A percentile compares a stretch with the other conserved stretches of the same genome.
Conservation (phyloP, 495 filamentous ascomycete species). For the Lophium mytilinum region DNA sequence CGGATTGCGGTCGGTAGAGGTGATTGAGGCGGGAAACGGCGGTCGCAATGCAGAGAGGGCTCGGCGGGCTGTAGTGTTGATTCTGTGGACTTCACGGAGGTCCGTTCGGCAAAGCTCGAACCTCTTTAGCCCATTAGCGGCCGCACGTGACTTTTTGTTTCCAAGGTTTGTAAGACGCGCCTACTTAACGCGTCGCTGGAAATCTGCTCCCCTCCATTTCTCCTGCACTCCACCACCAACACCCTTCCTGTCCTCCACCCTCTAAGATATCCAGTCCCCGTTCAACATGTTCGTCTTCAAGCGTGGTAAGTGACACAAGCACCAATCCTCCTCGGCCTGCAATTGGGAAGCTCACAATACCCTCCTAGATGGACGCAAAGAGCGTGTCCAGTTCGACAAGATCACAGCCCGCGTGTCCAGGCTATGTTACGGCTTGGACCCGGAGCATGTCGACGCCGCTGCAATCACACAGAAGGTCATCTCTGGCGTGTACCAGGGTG, state of each 20-base stretch:
- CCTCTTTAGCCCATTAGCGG: too few relatives aligned
- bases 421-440: slow-evolving; percentile 93
- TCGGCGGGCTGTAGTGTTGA: too few relatives aligned
- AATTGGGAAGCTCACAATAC: slow-evolving; percentile 2
- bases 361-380: slow-evolving; percentile 88
- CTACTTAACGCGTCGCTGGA: too few relatives aligned
- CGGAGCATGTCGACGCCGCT: slow-evolving; percentile 93
- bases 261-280: slow-evolving; percentile 6
- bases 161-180: too few relatives aligned
- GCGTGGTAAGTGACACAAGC: slow-evolving; percentile 47
- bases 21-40: neutral
- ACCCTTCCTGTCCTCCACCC: neutral
- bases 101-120: too few relatives aligned
- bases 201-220: neutral
- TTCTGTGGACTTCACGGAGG: too few relatives aligned
- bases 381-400: slow-evolving; percentile 99
- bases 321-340: slow-evolving; percentile 1
- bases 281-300: slow-evolving; percentile 61
- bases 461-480: slow-evolving; percentile 99
- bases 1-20: too few relatives aligned
- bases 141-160: too few relatives aligned
- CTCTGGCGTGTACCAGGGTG: slow-evolving; percentile 97
- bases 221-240: slow-evolving; percentile 6
- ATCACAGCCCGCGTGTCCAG: slow-evolving; percentile 97
- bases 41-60: neutral